These are phyloP conservation scores for Xerocomellus intermedius DNA, from an alignment of 768 basidiomycete species.

Conservation along the genomic window DNA sequence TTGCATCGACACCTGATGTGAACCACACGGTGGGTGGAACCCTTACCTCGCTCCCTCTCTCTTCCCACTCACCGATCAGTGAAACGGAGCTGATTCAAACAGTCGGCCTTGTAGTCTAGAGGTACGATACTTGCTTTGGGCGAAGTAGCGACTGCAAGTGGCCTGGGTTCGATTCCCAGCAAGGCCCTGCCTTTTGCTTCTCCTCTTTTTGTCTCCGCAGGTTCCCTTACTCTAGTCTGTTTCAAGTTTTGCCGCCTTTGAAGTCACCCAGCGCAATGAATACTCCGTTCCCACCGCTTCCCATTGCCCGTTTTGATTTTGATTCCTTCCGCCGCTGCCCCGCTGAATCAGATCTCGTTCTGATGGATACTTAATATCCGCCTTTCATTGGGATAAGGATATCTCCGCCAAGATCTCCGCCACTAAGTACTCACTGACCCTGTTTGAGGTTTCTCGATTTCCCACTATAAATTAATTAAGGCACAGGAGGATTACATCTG, in stretches of 20 bases:
- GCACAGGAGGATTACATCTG: too few species aligned
- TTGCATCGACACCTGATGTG: background rate
- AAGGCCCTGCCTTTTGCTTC: constrained; percentile 26
- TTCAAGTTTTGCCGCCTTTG: background rate
- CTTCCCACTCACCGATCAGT: too few species aligned
- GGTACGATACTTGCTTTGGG: constrained; percentile 38
- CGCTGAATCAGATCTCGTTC: background rate
- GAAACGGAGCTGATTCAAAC: too few species aligned
- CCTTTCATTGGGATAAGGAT: background rate
- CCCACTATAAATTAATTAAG: background rate
- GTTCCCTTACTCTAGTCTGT: too few species aligned
- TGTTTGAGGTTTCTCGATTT: background rate
- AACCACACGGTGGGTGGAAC: background rate
- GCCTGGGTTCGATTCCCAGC: constrained; percentile 42
- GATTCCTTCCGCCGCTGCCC: background rate
- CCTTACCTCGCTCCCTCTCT: too few species aligned
- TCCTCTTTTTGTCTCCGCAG: background rate
- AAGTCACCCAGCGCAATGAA: background rate
- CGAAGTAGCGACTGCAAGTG: constrained; percentile 23
- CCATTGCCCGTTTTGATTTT: background rate
- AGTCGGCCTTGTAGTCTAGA: constrained; percentile 35
- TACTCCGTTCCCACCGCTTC: too few species aligned
- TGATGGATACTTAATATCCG: background rate
- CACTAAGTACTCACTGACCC: background rate
- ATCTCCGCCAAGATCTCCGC: background rate